Conservation (phyloP, 148 eudicot species). For the Mesembryanthemum crystallinum region DNA sequence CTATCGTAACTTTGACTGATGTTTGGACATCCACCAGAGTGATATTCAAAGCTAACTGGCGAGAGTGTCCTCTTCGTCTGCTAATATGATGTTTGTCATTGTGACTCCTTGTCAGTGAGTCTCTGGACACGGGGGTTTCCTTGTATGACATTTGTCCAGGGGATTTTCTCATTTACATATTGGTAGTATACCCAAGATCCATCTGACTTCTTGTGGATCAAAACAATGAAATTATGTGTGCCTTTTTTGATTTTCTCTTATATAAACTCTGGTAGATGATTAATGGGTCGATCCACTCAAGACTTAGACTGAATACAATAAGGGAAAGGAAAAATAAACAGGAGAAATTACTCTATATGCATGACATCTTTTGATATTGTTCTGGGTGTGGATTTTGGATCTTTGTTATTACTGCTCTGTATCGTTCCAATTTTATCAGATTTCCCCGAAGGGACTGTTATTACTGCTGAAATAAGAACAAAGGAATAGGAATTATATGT, state of each 20-base stretch:
- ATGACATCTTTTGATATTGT: not conserved
- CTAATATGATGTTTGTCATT: not conserved
- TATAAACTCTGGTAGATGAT: not conserved
- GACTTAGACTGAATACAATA: not conserved
- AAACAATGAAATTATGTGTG: not conserved
- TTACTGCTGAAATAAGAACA: no score
- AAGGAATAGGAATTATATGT: no score
- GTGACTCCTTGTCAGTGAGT: not conserved
- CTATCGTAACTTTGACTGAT: not conserved
- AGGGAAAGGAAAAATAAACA: not conserved
- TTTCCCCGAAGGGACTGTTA: no score
- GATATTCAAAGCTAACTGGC: not conserved
- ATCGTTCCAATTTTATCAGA: no score
- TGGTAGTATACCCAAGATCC: not conserved
- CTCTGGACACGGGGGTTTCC: not conserved
- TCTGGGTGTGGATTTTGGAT: not conserved
- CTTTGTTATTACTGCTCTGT: no score
- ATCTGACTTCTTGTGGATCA: not conserved
- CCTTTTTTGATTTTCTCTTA: no score
- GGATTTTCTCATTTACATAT: not conserved
- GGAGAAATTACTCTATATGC: not conserved
- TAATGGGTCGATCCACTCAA: no score
- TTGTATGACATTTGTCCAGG: not conserved
- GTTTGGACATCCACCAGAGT: not conserved
- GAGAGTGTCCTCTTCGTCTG: not conserved